phyloP scores from a whole-genome alignment of 805 yeast species.

The Sugiyamaella chiloensis region DNA sequence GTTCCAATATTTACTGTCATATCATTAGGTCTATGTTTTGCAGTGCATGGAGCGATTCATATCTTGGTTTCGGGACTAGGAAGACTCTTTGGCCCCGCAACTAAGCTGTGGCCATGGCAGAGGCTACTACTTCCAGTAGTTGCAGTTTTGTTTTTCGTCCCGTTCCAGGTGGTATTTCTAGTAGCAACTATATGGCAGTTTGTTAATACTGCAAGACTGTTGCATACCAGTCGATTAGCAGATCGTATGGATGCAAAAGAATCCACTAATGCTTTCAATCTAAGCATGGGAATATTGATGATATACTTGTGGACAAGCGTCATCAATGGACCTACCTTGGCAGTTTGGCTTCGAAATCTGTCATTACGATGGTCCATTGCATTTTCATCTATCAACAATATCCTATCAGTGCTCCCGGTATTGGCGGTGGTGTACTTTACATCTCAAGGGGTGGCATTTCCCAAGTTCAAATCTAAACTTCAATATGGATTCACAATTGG shows the following conservation, averaged over 20 bases:
- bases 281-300: slow-evolving; percentile 56
- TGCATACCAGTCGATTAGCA: background rate
- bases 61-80: background rate
- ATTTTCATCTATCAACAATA: slow-evolving; percentile 74
- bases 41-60: background rate
- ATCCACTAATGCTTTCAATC: slow-evolving; percentile 44
- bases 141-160: slow-evolving; percentile 10
- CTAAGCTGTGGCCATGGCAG: background rate
- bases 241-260: slow-evolving; percentile 14
- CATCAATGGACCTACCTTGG: slow-evolving; percentile 68
- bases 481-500: slow-evolving; percentile 29
- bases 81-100: background rate
- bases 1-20: slow-evolving; percentile 57
- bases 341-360: slow-evolving; percentile 80
- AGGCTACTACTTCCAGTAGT: background rate
- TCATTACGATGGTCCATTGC: slow-evolving; percentile 32
- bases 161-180: slow-evolving; percentile 17
- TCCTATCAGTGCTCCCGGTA: slow-evolving; percentile 20
- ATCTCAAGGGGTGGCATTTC: slow-evolving; percentile 51
- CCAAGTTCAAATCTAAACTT: slow-evolving; percentile 30
- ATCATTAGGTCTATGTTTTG: slow-evolving; percentile 35
- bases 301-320: slow-evolving; percentile 76
- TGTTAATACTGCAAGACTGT: slow-evolving; percentile 4
- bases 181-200: slow-evolving; percentile 10
- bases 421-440: slow-evolving; percentile 31